These are phyloP conservation scores for Phytophthora megakarya DNA, from an alignment of 352 stramenopile genomes.

Conservation along the genomic window DNA sequence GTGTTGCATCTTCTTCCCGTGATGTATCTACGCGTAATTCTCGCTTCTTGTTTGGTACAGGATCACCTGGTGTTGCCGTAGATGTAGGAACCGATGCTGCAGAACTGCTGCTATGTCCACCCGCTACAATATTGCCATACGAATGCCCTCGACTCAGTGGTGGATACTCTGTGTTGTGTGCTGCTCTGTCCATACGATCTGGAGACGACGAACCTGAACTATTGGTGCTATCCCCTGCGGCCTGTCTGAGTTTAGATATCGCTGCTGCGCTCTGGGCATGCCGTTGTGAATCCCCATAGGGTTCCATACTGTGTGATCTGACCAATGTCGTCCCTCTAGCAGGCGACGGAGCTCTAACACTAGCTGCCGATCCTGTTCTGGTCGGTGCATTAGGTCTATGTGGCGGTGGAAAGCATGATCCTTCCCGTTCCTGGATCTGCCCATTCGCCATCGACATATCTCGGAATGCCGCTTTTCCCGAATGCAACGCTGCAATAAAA, in stretches of 20 bases:
- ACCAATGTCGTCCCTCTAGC: conserved; percentile 23
- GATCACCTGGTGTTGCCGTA: conserved; percentile 15
- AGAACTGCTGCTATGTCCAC: conserved; percentile 33
- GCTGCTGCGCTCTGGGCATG: conserved; percentile 79
- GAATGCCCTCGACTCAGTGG: conserved; percentile 36
- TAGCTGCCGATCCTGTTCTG: conserved; percentile 25
- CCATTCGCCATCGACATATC: conserved; percentile 55
- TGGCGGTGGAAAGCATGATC: conserved; percentile 59
- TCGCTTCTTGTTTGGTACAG: conserved; percentile 34
- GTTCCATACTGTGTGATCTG: conserved; percentile 38
- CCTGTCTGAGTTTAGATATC: conserved; percentile 68
- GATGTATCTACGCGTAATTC: conserved; percentile 62
- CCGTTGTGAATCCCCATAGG: conserved; percentile 51
- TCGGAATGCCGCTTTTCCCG: conserved; percentile 74
- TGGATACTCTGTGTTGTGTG: conserved; percentile 30
- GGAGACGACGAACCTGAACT: conserved; percentile 34
- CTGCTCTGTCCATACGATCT: conserved; percentile 20
- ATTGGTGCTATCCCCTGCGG: conserved; percentile 28
- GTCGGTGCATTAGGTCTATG: conserved; percentile 32
- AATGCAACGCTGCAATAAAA: conserved; percentile 56
- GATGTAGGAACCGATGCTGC: not conserved
- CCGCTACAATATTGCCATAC: conserved; percentile 59
- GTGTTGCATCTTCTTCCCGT: conserved; percentile 25
- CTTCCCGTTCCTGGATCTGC: conserved; percentile 53
- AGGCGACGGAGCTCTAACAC: conserved; percentile 33